Base-by-base conservation (phyloP, 257 asterid genomes). In the Cinchona pubescens region DNA sequence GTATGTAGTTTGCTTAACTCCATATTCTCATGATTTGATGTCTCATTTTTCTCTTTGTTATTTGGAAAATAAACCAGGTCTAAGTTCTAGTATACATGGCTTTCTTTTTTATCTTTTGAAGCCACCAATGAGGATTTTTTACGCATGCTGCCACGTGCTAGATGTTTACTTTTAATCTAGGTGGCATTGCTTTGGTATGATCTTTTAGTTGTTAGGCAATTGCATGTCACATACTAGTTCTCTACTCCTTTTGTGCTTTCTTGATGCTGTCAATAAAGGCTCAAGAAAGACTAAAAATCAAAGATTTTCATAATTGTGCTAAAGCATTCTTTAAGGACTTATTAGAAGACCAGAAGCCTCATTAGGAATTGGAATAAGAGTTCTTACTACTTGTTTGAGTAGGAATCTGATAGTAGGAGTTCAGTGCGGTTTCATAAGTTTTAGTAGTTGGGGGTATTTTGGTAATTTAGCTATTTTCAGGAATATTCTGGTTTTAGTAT, bases 131-230 rank as follows among this genome's bases (percentile, higher is more conserved):
- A 48, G 40, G 73, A 53, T 13, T 15, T n/a, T 51, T 12, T 75
- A n/a, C 18, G 61, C 67, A n/a, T 61, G 7, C 23, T 73, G 60
- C 48, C 34, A 35, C 29, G 11, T 18, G 49, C 40, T 6, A 61
- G 40, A 42, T 3, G 3, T 16, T 10, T 43, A 19, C 70, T 13
- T 63, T 48, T 63, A 5, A 5, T 46, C 8, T 74, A 21, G 5
- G 12, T 7, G 16, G 51, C 29, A 40, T 53, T 46, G 49, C 64
- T 32, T 63, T 23, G n/a, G 51, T 35, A 55, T 42, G 46, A 23
- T 75, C 45, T 67, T 58, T 53, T 53, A n/a, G 37, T 67, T 69
- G 1, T 21, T 69, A 35, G 75, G 10, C 55, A 65, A 16, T 65
- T 35, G 42, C 40, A 5, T 51, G 2, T 23, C 25, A 51, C 32